Evolutionary conservation across 1,284 basidiomycete genomes (phyloP).

Genomic region (Fomitopsis betulina): DNA sequence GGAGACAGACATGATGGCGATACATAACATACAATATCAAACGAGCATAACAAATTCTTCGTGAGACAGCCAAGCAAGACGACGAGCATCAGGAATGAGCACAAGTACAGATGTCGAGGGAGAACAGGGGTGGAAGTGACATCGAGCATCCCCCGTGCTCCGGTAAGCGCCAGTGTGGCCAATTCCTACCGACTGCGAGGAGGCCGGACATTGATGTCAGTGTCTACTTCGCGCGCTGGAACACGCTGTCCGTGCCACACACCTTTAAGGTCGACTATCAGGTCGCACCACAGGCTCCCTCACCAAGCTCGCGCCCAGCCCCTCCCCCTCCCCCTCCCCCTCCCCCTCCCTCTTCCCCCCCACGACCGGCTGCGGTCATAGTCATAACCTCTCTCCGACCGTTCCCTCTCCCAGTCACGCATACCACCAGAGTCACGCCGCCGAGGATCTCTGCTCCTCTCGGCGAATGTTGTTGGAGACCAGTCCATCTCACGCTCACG

Average conservation of each 20-base stretch:
- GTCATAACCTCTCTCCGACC: not conserved
- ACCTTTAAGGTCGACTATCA: not conserved
- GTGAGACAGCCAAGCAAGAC: not conserved
- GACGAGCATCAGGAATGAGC: not conserved
- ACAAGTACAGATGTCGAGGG: not conserved
- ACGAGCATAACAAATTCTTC: not conserved
- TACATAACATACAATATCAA: not conserved
- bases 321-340: not conserved
- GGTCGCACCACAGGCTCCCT: not conserved
- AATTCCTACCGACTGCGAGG: not conserved
- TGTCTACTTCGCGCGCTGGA: not conserved
- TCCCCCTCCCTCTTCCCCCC: not conserved
- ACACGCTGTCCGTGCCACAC: not conserved
- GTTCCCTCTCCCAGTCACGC: slow-evolving; percentile 1
- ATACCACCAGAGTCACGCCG: not conserved
- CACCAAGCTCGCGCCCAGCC: not conserved
- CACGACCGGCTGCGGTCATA: not conserved
- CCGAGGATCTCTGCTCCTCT: not conserved
- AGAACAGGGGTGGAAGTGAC: not conserved
- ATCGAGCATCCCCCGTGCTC: not conserved
- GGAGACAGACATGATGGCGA: not conserved
- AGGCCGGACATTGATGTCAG: not conserved
- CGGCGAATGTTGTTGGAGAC: not conserved
- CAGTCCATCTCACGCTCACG: not conserved
- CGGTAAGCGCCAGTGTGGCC: not conserved